These are phyloP conservation scores for Pseudozyma hubeiensis DNA, from an alignment of 1,284 basidiomycete species.

Conservation along the genomic window DNA sequence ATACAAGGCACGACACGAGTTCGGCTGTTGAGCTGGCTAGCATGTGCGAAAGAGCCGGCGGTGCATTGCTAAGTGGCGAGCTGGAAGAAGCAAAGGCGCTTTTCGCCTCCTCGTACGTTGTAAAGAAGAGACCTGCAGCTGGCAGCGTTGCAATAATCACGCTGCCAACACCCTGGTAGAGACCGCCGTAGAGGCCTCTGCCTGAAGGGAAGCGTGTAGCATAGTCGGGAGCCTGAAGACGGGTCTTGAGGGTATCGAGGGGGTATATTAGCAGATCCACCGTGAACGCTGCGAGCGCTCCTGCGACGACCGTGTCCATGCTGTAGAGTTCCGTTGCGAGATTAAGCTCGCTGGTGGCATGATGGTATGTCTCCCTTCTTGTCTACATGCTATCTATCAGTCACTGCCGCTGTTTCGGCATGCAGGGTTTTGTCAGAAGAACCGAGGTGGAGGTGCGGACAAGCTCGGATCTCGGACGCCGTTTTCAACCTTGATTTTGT, in stretches of 20 bases:
- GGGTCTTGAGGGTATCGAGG: conserved; percentile 96
- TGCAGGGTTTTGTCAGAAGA: conserved; percentile 33
- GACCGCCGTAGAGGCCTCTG: conserved; percentile 84
- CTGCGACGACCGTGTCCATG: conserved; percentile 57
- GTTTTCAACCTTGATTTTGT: no score
- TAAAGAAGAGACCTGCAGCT: conserved; percentile 71
- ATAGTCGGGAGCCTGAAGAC: conserved; percentile 82
- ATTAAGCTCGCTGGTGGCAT: background rate
- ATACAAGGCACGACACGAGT: conserved; percentile 55
- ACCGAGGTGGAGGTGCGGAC: conserved; percentile 19
- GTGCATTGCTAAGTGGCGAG: conserved; percentile 41
- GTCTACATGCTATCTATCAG: background rate
- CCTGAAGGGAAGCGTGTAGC: conserved; percentile 79
- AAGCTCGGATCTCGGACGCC: conserved; percentile 11
- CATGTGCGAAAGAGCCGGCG: conserved; percentile 48
- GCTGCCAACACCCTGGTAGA: conserved; percentile 96
- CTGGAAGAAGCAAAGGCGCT: conserved; percentile 33
- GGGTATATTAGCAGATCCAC: conserved; percentile 92
- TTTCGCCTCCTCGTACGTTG: conserved; percentile 57
- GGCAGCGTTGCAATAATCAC: conserved; percentile 95
- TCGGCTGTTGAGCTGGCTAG: conserved; percentile 55
- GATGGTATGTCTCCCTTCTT: background rate
- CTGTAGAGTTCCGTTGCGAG: background rate
- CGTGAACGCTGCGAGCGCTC: conserved; percentile 61
- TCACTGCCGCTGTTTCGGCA: background rate